phyloP scores from a whole-genome alignment of 1,139 yeast genomes.

The Suhomyces terraborum region DNA sequence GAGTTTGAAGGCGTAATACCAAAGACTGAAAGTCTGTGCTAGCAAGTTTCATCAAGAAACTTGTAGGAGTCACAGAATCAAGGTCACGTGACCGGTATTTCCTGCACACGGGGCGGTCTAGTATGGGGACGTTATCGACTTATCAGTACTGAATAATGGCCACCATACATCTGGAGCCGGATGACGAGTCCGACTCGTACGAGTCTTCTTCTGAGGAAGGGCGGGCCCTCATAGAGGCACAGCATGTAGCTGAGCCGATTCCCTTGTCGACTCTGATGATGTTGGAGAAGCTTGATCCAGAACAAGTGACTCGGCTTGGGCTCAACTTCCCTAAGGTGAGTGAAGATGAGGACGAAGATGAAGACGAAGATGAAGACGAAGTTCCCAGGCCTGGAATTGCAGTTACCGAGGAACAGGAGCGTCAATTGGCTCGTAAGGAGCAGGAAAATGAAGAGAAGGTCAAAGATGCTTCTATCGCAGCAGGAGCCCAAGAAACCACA shows the following conservation, averaged over 20 bases:
- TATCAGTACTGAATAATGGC: not conserved
- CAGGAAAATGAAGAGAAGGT: not conserved
- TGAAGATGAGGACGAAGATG: not conserved
- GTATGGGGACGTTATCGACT: not conserved
- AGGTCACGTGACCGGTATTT: not conserved
- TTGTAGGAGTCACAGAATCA: not conserved
- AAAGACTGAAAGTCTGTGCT: not conserved
- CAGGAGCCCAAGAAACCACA: not conserved
- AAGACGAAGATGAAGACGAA: not conserved
- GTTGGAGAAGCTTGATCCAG: slow-evolving; percentile 22
- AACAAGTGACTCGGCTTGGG: slow-evolving; percentile 18
- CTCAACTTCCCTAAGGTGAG: slow-evolving; percentile 12
- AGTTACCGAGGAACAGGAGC: no score
- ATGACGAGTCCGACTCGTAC: slow-evolving; percentile 11
- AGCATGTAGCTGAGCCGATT: slow-evolving; percentile 18
- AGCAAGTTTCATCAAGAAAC: not conserved
- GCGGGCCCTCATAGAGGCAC: slow-evolving; percentile 9
- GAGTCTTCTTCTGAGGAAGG: slow-evolving; percentile 3
- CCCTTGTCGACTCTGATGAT: slow-evolving; percentile 31
- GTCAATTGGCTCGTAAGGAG: no score
- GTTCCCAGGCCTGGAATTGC: no score
- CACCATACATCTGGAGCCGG: slow-evolving; percentile 9
- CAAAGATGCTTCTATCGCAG: not conserved
- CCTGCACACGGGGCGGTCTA: not conserved
- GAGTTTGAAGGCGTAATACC: not conserved